phyloP scores from a whole-genome alignment of 1,284 basidiomycete genomes.

The Heterobasidion irregulare region DNA sequence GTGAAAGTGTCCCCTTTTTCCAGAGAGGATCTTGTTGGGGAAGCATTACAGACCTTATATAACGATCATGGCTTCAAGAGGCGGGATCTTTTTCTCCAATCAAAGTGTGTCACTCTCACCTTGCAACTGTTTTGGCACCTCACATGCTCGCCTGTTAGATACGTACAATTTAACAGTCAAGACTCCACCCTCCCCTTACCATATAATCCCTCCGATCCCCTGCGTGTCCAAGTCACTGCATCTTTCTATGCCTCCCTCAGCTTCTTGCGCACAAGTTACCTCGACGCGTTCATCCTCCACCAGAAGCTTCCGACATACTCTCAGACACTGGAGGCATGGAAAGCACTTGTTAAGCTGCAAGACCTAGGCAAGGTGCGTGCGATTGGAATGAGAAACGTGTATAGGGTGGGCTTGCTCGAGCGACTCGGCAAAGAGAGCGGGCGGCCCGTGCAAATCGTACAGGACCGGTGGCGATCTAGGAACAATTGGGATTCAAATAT shows the following conservation, averaged over 20 bases:
- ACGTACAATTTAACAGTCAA: conserved; percentile 65
- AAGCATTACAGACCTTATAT: conserved; percentile 42
- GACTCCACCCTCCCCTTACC: conserved; percentile 62
- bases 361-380: conserved; percentile 50
- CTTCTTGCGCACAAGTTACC: conserved; percentile 60
- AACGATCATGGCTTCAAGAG: conserved; percentile 26
- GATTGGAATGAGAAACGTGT: conserved; percentile 74
- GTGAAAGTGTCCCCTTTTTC: not conserved
- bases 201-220: conserved; percentile 47
- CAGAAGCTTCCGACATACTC: conserved; percentile 54
- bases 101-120: conserved; percentile 43
- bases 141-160: conserved; percentile 31
- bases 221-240: conserved; percentile 51
- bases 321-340: conserved; percentile 63
- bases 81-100: conserved; percentile 40
- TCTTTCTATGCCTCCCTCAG: conserved; percentile 60
- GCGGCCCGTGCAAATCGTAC: conserved; percentile 57
- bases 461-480: conserved; percentile 77
- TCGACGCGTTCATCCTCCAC: conserved; percentile 74
- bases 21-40: conserved; percentile 75
- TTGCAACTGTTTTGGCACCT: not conserved
- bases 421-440: conserved; percentile 42
- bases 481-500: conserved; percentile 69
- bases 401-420: conserved; percentile 50
- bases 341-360: conserved; percentile 47